Evolutionary conservation across 768 basidiomycete species (phyloP), one percentile per base, ranked within the genome.

Genomic region (Fomitopsis serialis): DNA sequence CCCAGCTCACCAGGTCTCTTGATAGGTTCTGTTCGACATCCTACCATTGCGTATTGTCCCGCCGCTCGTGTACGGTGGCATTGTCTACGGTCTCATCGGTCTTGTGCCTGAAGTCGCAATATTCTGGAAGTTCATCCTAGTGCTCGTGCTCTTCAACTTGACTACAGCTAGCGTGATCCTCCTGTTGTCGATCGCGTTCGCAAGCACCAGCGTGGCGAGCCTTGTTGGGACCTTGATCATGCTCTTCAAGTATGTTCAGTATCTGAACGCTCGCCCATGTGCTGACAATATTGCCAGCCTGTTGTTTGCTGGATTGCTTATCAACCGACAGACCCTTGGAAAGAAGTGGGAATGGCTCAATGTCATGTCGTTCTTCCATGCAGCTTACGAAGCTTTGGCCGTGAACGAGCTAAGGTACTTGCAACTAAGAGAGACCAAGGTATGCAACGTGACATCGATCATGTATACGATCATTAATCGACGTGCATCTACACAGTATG

Each of bases 121-220:
- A 9, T 98, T 98, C 76, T 98, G 97, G 97, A 98, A 97, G 74
- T 98, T 99, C 75, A 86, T 98, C 74, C 83, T 98, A 59, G 90
- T 88, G 1, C 79, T 99, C 36, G 93, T 99, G 10, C 72, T 99
- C 36, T 98, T 98, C 84, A 99, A 99, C 72, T 71, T 99, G 61
- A 90, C 95, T 1, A 95, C 97, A 1, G 93, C 95, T 25, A 91
- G 87, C 64, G 88, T 96, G 37, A 89, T 98, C 21, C 73, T 99
- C 4, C 79, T 93, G 70, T 74, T 99, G 34, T 95, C 92, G 22
- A 91, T 98, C 54, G 84, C 90, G 1, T 89, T 97, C 60, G 81
- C 85, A 49, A 91, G 85, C 66, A 85, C 84, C 32, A 86, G 91
- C 50, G 84, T 99, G 25, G 96, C 95, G 2, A 96, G 90, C 64